A percentile compares a stretch with the other conserved stretches of the same genome.
Conservation (phyloP, 371 early-diverging fungal species). For the Cokeromyces recurvatus region DNA sequence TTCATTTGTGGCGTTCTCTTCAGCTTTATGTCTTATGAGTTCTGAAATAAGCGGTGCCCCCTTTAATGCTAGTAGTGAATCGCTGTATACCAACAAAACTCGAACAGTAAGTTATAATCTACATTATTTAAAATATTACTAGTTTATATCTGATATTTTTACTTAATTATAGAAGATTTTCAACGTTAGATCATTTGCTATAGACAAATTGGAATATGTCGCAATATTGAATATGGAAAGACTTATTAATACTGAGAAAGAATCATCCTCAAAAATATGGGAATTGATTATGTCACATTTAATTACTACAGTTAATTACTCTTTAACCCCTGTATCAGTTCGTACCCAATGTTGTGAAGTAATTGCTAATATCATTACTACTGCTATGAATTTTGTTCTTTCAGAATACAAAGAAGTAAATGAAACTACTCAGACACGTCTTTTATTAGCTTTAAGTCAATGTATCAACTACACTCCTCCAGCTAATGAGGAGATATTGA, state of each 20-base stretch:
- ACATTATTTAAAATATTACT: not conserved
- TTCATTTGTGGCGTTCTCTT: slow-evolving; percentile 65
- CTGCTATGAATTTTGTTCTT: slow-evolving; percentile 64
- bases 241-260: slow-evolving; percentile 50
- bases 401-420: slow-evolving; percentile 49
- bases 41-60: slow-evolving; percentile 55
- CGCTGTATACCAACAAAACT: no score
- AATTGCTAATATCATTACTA: slow-evolving; percentile 72
- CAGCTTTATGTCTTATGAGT: slow-evolving; percentile 67
- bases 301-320: slow-evolving; percentile 73
- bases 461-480: slow-evolving; percentile 35
- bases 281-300: slow-evolving; percentile 71
- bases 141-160: no score
- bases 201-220: slow-evolving; percentile 77
- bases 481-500: slow-evolving; percentile 9
- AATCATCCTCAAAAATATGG: slow-evolving; percentile 51
- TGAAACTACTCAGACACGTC: slow-evolving; percentile 52
- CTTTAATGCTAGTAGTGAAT: slow-evolving; percentile 30
- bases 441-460: slow-evolving; percentile 38
- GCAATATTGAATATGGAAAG: slow-evolving; percentile 65
- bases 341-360: slow-evolving; percentile 82
- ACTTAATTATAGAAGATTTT: slow-evolving; percentile 56
- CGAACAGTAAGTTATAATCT: slow-evolving; percentile 30
- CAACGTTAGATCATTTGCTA: slow-evolving; percentile 79
- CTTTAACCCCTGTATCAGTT: slow-evolving; percentile 52